A percentile compares a stretch with the other conserved stretches of the same genome.
Conservation (phyloP, 139 green algal species). For the Penium margaritaceum region DNA sequence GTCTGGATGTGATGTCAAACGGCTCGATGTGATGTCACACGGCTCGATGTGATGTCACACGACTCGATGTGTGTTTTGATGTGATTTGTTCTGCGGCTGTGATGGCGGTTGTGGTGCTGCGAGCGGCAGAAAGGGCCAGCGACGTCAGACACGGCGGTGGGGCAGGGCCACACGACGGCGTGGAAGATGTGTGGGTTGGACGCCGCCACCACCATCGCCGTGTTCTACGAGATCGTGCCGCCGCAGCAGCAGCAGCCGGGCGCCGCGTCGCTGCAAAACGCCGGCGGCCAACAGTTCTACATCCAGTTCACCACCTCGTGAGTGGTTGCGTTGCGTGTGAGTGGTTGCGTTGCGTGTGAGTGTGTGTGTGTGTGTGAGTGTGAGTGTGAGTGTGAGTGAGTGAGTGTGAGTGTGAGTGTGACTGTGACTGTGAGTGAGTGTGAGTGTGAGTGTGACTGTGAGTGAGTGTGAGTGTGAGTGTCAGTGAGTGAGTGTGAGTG, state of each 20-base stretch:
- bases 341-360: neutral
- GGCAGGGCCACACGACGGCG: conserved; percentile 77
- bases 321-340: too few relatives aligned
- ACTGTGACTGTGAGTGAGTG: neutral
- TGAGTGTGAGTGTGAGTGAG: neutral
- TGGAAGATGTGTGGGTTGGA: conserved; percentile 80
- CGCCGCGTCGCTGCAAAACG: conserved; percentile 14
- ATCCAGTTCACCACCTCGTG: conserved; percentile 85
- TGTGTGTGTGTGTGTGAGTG: neutral
- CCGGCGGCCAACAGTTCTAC: conserved; percentile 69
- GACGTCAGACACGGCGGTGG: conserved; percentile 69
- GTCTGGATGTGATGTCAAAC: too few relatives aligned
- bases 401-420: neutral
- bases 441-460: neutral
- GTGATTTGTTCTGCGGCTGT: too few relatives aligned
- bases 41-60: too few relatives aligned
- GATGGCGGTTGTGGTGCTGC: neutral
- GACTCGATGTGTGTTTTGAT: too few relatives aligned
- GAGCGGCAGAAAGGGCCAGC: neutral
- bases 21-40: too few relatives aligned
- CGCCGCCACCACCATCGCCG: conserved; percentile 60
- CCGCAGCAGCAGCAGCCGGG: conserved; percentile 15
- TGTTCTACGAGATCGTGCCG: conserved; percentile 51
- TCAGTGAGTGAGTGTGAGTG: too few relatives aligned
- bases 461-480: too few relatives aligned